These are phyloP conservation scores for Mycena sp. DNA, from an alignment of 1,284 basidiomycete genomes.

Conservation along the genomic window DNA sequence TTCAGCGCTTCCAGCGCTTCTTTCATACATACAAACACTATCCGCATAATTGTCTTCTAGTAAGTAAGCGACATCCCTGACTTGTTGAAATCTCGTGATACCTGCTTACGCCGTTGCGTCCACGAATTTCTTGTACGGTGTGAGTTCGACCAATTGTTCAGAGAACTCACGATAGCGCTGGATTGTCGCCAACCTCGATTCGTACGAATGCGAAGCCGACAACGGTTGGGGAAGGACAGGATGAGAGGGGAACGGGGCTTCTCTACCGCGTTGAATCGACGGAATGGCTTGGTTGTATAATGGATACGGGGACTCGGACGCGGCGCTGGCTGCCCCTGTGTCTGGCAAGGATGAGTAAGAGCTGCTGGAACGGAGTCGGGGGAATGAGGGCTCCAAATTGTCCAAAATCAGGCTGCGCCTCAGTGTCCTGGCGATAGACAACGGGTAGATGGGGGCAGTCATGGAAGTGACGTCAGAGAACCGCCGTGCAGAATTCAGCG, in stretches of 20 bases:
- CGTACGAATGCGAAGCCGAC: not conserved
- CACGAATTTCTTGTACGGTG: no score
- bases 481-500: constrained; percentile 10
- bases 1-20: no score
- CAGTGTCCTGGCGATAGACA: constrained; percentile 21
- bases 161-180: constrained; percentile 29
- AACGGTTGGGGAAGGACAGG: constrained; percentile 23
- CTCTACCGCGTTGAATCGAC: constrained; percentile 15
- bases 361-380: constrained; percentile 10
- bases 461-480: constrained; percentile 27
- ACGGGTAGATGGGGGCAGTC: constrained; percentile 22
- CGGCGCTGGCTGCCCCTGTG: not conserved
- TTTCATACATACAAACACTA: no score
- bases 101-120: no score
- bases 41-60: no score
- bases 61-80: no score
- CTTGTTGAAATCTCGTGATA: no score
- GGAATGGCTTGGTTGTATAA: constrained; percentile 22
- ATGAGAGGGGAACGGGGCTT: constrained; percentile 19
- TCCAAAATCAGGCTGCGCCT: constrained; percentile 24
- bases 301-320: constrained; percentile 21
- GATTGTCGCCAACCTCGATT: constrained; percentile 26
- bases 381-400: not conserved
- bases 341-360: constrained; percentile 18
- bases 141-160: constrained; percentile 23